Percentiles rank a stretch among this genome's conserved stretches.
Evolutionary conservation across 306 rosid species (phyloP).

Genomic region (Astragalus membranaceus): DNA sequence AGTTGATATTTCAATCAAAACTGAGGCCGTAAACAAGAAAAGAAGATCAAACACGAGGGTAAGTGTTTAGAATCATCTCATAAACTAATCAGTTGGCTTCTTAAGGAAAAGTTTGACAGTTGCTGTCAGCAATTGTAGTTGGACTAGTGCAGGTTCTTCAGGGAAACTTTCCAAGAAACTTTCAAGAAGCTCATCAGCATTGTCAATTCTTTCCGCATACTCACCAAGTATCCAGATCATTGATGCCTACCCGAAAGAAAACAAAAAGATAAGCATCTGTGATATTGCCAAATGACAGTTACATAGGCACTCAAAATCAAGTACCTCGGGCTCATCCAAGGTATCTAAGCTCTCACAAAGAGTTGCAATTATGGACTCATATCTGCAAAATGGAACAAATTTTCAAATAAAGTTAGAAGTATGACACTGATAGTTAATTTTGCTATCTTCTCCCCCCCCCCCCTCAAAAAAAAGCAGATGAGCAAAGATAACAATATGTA

Average conservation of each 20-base stretch:
- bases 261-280: too few species aligned
- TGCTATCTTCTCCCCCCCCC: neutral
- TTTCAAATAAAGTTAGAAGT: conserved; percentile 19
- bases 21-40: too few species aligned
- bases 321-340: conserved; percentile 97
- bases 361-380: conserved; percentile 97
- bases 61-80: too few species aligned
- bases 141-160: conserved; percentile 99
- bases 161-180: conserved; percentile 85
- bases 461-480: neutral
- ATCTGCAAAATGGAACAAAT: conserved; percentile 37
- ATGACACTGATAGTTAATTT: neutral
- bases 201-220: too few species aligned
- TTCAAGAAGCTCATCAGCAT: too few species aligned
- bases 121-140: conserved; percentile 90
- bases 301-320: conserved; percentile 8
- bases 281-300: too few species aligned
- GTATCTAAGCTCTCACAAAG: conserved; percentile 97
- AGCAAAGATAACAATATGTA: conserved; percentile 55
- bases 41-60: too few species aligned
- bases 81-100: conserved; percentile 99
- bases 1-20: too few species aligned
- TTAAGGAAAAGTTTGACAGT: conserved; percentile 97
- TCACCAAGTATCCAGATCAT: too few species aligned
- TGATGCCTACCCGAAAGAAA: too few species aligned